Evolutionary conservation across 2,329 filamentous ascomycete species (phyloP), one percentile per base, ranked within the genome.

Genomic region (Diaporthe ilicicola): DNA sequence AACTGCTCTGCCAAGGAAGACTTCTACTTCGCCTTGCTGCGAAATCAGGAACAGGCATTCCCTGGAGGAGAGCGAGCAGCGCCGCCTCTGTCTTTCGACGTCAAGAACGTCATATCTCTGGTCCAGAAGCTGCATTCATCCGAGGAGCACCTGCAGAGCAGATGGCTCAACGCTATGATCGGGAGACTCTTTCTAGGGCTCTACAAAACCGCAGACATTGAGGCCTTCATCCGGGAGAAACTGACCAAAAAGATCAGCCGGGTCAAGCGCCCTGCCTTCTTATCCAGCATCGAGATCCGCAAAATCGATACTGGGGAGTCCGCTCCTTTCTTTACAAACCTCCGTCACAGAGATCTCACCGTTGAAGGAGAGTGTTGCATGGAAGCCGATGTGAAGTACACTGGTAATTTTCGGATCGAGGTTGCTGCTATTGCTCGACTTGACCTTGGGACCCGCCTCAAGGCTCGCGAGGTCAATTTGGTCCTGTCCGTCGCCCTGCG

Each of bases 1-100:
- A 97, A 97, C 77, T 94, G 94, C 79, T 97, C 95, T 0, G 94
- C 96, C 56, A 99, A 99, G 81, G 96, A 99, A 81, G 96, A 99
- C 79, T 98, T 99, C 82, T 99, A 99, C 80, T 95, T 97, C 81
- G 93, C 95, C 15, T 85, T 99, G 75, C 85, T 99, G 48, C 91
- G 91, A 76, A 97, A 95, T 74, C 93, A 97, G 78, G 91, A 94
- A 75, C 90, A 92, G 76, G 88, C 88, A 19, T 86, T 89, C 70
- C 86, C 87, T 48, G 83, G 84, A 2, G 84, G 85, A 27, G 84
- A 87, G 68, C 84, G 85, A 24, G 88, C 90, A 1, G 94, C 94
- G 0, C 86, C 87, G 67, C 92, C 93, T 12, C 88, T 93, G 73
- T 87, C 91, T 17, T 97, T 97, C 76, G 92, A 97, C 37, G 89